Conservation (phyloP, 2,329 filamentous ascomycete genomes). For the Talaromyces sp. region DNA sequence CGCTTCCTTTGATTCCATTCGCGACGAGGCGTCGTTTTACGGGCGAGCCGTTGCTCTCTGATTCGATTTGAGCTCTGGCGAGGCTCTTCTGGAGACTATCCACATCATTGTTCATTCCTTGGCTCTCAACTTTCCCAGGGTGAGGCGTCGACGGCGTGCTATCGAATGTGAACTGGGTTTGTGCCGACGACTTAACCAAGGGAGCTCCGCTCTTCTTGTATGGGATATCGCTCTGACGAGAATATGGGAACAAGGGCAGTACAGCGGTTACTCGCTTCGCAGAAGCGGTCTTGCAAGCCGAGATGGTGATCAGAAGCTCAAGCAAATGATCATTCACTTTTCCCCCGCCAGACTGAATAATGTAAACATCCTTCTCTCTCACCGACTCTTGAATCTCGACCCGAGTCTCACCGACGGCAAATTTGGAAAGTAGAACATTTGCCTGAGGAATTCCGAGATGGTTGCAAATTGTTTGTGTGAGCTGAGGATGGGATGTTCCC, state of each 20-base stretch:
- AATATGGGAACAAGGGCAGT: constrained; percentile 93
- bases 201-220: constrained; percentile 96
- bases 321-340: constrained; percentile 95
- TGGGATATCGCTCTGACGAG: constrained; percentile 88
- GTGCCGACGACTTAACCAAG: constrained; percentile 63
- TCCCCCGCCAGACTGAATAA: constrained; percentile 89
- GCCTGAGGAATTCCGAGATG: constrained; percentile 82
- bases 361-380: constrained; percentile 97
- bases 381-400: constrained; percentile 97
- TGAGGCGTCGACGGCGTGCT: constrained; percentile 83
- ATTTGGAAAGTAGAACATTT: constrained; percentile 81
- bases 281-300: constrained; percentile 93
- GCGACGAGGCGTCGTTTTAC: constrained; percentile 38
- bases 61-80: constrained; percentile 61
- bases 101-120: constrained; percentile 62
- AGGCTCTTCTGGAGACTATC: constrained; percentile 70
- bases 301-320: constrained; percentile 96
- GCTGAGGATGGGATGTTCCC: constrained; percentile 84
- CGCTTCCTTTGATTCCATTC: constrained; percentile 40
- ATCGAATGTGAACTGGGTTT: constrained; percentile 70
- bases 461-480: constrained; percentile 82
- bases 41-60: constrained; percentile 46
- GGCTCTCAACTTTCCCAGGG: constrained; percentile 64
- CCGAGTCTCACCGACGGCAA: constrained; percentile 89
- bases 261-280: constrained; percentile 91